Evolutionary conservation across 257 asterid species (phyloP).

Genomic region (Solanum verrucosum): DNA sequence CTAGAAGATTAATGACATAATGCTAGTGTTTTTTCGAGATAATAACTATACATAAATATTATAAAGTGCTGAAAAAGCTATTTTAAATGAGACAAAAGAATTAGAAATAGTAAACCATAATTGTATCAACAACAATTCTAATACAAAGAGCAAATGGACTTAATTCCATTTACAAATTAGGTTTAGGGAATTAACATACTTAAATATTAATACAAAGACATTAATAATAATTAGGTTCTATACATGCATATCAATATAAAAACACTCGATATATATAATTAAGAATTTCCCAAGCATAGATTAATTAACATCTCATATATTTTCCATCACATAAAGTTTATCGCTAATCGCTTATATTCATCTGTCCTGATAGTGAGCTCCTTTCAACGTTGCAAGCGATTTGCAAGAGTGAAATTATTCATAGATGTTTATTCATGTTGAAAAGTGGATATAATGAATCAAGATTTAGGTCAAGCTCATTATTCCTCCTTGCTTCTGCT

Average conservation of each 20-base stretch:
- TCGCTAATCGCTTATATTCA: background rate
- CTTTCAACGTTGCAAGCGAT: background rate
- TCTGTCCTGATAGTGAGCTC: background rate
- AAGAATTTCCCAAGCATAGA: background rate
- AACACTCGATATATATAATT: background rate
- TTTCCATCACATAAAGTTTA: background rate
- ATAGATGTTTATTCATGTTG: conserved; percentile 11
- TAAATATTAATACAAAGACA: background rate
- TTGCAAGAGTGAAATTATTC: background rate
- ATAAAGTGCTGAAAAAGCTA: background rate
- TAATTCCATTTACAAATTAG: background rate
- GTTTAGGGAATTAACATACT: background rate
- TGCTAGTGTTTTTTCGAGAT: background rate
- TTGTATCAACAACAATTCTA: background rate
- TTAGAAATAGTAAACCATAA: background rate
- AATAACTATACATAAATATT: no score
- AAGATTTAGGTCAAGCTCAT: conserved; percentile 71
- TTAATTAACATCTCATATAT: background rate
- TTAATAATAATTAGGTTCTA: background rate
- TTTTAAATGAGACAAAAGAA: background rate
- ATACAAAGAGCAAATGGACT: background rate
- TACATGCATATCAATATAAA: background rate
- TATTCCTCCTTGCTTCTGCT: conserved; percentile 37
- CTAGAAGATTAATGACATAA: background rate
- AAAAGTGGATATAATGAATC: conserved; percentile 69